Conservation (phyloP, 495 filamentous ascomycete species). For the Mytilinidion resinicola region DNA sequence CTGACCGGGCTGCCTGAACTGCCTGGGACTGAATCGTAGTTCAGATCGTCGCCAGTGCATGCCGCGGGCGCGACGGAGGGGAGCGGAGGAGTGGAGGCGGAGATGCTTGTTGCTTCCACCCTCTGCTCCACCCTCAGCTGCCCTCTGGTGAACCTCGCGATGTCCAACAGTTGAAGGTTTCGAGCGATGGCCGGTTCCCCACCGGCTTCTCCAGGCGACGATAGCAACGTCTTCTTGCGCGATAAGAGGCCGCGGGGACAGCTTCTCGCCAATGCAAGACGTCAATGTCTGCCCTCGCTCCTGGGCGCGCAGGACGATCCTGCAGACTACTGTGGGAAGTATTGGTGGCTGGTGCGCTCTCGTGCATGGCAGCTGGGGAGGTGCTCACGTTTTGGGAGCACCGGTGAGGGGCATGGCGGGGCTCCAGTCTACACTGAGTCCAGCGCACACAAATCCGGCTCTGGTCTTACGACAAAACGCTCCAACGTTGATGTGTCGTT, state of each 20-base stretch:
- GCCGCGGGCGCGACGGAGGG: too few relatives aligned
- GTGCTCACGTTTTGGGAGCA: not conserved
- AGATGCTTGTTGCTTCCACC: too few relatives aligned
- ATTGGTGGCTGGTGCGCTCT: conserved; percentile 21
- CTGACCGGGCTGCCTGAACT: too few relatives aligned
- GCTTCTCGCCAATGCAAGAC: conserved; percentile 9
- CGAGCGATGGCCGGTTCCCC: not conserved
- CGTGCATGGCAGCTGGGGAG: not conserved
- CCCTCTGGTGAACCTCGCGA: too few relatives aligned
- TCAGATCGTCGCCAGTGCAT: too few relatives aligned
- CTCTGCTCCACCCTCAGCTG: too few relatives aligned
- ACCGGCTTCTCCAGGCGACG: conserved; percentile 27
- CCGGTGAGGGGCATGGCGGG: not conserved
- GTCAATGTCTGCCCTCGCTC: conserved; percentile 13
- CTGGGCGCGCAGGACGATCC: conserved; percentile 17
- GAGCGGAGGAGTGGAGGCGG: too few relatives aligned
- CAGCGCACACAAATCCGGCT: too few relatives aligned
- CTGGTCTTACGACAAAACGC: too few relatives aligned
- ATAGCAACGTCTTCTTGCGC: conserved; percentile 19
- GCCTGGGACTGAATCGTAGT: too few relatives aligned
- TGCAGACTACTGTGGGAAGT: conserved; percentile 27
- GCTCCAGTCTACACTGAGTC: not conserved
- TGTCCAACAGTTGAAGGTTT: too few relatives aligned
- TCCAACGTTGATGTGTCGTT: too few relatives aligned
- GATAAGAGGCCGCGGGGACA: not conserved